Percentiles rank a stretch among this genome's conserved stretches.
phyloP scores from a whole-genome alignment of 768 basidiomycete species.

The Nidula microcarpa region DNA sequence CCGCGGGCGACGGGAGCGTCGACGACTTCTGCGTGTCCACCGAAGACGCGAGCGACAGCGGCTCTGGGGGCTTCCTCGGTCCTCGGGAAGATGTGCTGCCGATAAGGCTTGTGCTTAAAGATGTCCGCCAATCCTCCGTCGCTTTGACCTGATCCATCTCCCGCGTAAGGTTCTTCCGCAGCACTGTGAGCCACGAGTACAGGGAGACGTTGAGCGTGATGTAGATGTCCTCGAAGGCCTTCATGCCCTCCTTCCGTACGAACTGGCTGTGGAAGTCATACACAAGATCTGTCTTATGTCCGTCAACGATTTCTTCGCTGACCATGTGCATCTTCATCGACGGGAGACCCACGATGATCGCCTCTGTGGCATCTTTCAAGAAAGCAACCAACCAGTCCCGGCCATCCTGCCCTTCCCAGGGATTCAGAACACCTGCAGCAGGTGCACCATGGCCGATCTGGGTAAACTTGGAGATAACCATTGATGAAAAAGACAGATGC shows the following conservation, averaged over 20 bases:
- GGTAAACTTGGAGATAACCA: constrained; percentile 73
- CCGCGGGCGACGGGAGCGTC: not conserved
- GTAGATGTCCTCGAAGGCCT: constrained; percentile 72
- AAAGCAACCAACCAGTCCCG: constrained; percentile 59
- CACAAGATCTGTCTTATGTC: constrained; percentile 35
- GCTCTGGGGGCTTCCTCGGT: constrained; percentile 37
- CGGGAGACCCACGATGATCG: constrained; percentile 77
- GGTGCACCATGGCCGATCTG: constrained; percentile 46
- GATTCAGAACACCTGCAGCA: constrained; percentile 25
- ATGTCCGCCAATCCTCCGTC: constrained; percentile 50
- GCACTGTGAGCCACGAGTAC: constrained; percentile 77
- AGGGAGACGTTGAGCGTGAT: constrained; percentile 81
- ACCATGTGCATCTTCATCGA: constrained; percentile 81
- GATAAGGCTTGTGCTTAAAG: constrained; percentile 24
- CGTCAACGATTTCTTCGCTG: constrained; percentile 55
- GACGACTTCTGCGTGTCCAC: not conserved
- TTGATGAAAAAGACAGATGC: constrained; percentile 68
- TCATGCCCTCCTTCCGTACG: constrained; percentile 45
- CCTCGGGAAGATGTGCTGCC: constrained; percentile 17
- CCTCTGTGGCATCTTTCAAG: constrained; percentile 59
- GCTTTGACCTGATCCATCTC: constrained; percentile 76
- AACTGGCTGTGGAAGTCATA: constrained; percentile 78
- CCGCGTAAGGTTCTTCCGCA: constrained; percentile 70
- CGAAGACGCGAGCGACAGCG: constrained; percentile 16
- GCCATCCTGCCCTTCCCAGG: constrained; percentile 27